phyloP scores from a whole-genome alignment of 2,329 filamentous ascomycete genomes.

The Nannizzia gypsea region DNA sequence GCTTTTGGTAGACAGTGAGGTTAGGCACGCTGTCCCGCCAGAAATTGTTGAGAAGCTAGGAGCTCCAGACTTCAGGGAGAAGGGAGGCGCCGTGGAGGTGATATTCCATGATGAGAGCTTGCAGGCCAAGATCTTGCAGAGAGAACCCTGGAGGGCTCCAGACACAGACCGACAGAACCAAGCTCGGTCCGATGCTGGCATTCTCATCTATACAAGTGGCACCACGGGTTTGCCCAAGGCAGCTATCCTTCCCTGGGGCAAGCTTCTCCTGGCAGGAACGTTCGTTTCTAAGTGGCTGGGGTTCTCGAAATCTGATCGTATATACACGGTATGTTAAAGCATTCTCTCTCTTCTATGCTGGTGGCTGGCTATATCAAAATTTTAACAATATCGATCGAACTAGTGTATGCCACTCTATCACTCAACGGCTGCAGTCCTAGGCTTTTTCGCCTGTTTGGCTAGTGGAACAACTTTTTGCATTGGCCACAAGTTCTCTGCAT shows the following conservation, averaged over 20 bases:
- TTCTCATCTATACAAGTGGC: conserved; percentile 75
- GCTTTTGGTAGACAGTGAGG: conserved; percentile 58
- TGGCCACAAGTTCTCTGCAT: conserved; percentile 66
- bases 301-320: conserved; percentile 52
- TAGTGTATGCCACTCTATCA: conserved; percentile 85
- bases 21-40: conserved; percentile 40
- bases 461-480: conserved; percentile 56
- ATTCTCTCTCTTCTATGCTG: background rate
- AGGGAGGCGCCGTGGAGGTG: conserved; percentile 43
- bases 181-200: conserved; percentile 47
- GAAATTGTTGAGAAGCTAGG: conserved; percentile 33
- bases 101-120: conserved; percentile 50
- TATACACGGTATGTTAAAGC: conserved; percentile 53
- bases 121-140: conserved; percentile 43
- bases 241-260: conserved; percentile 62
- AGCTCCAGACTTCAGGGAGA: conserved; percentile 27
- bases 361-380: background rate
- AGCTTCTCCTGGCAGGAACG: conserved; percentile 43
- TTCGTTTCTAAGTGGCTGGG: conserved; percentile 47
- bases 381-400: conserved; percentile 7
- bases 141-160: conserved; percentile 45
- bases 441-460: conserved; percentile 50
- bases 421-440: conserved; percentile 62
- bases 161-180: conserved; percentile 45
- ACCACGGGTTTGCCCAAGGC: conserved; percentile 77